A percentile compares a stretch with the other conserved stretches of the same genome.
Evolutionary conservation across 2,329 filamentous ascomycete species (phyloP).

Genomic region (Penicillium sp.): DNA sequence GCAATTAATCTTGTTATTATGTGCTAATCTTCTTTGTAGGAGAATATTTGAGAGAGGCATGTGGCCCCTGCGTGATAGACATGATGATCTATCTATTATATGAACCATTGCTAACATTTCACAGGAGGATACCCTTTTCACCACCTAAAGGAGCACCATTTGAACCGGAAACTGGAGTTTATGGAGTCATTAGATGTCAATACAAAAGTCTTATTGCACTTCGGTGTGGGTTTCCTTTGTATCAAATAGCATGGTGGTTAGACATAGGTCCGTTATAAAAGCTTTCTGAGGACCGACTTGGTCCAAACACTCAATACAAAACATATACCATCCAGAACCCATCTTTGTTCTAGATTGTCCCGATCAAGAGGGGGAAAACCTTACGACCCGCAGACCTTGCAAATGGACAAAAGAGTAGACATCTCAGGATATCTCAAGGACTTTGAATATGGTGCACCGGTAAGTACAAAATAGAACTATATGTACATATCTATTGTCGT

Average conservation of each 20-base stretch:
- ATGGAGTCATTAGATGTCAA: slow-evolving; percentile 16
- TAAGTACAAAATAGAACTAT: no score
- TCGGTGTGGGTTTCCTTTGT: neutral
- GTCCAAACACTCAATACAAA: neutral
- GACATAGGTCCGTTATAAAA: neutral
- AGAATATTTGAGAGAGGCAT: slow-evolving; percentile 82
- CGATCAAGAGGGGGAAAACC: neutral
- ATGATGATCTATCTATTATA: neutral
- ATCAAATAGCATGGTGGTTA: neutral
- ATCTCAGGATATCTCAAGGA: no score
- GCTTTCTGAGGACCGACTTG: neutral
- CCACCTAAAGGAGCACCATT: slow-evolving; percentile 43
- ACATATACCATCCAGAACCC: neutral
- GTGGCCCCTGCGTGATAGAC: slow-evolving; percentile 6
- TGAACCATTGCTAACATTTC: slow-evolving; percentile 14
- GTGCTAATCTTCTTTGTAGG: slow-evolving; percentile 51
- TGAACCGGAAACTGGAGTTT: slow-evolving; percentile 31
- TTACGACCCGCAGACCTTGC: no score
- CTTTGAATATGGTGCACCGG: no score
- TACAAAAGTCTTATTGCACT: slow-evolving; percentile 13
- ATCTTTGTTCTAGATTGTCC: neutral
- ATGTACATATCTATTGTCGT: neutral
- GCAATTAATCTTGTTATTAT: neutral
- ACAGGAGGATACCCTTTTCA: slow-evolving; percentile 63
- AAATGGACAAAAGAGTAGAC: no score